Percentiles rank a stretch among this genome's conserved stretches.
These are phyloP conservation scores for Dryas integrifolia DNA, from an alignment of 331 rosid genomes.

Conservation along the genomic window DNA sequence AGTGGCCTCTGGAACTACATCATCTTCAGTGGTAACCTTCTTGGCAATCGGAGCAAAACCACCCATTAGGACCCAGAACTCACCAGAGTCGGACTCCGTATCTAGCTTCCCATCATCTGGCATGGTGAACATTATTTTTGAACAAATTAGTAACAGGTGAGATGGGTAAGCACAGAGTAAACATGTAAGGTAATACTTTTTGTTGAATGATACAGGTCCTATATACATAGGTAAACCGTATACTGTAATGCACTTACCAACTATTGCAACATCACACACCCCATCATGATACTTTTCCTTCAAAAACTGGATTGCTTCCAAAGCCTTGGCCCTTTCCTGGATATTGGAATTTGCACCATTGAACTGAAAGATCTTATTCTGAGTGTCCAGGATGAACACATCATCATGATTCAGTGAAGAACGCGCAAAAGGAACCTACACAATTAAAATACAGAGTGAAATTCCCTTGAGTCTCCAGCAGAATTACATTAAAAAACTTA, in stretches of 20 bases:
- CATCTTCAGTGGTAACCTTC: slow-evolving; percentile 81
- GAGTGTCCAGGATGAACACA: slow-evolving; percentile 82
- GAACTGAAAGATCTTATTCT: slow-evolving; percentile 86
- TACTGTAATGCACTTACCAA: slow-evolving; percentile 55
- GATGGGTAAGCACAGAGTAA: slow-evolving; percentile 26
- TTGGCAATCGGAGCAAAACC: slow-evolving; percentile 98
- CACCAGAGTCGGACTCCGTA: slow-evolving; percentile 96
- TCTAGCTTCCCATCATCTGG: slow-evolving; percentile 98
- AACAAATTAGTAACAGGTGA: slow-evolving; percentile 17
- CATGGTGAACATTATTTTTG: slow-evolving; percentile 24
- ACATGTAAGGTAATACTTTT: not conserved
- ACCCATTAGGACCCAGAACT: slow-evolving; percentile 98
- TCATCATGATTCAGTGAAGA: slow-evolving; percentile 96
- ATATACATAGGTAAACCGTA: not conserved
- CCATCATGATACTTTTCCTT: slow-evolving; percentile 94
- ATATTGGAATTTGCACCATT: slow-evolving; percentile 96
- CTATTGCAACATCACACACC: slow-evolving; percentile 78
- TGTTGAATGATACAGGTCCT: not conserved
- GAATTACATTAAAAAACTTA: slow-evolving; percentile 15
- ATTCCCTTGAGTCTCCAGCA: slow-evolving; percentile 7
- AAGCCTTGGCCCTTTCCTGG: slow-evolving; percentile 97
- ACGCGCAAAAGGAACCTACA: slow-evolving; percentile 93
- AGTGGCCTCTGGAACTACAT: slow-evolving; percentile 70
- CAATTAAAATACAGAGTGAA: slow-evolving; percentile 22
- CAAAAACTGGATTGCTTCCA: slow-evolving; percentile 88